A percentile compares a stretch with the other conserved stretches of the same genome.
Evolutionary conservation across 225 moss, liverwort and hornwort species (phyloP).

Genomic region (Rhytidiadelphus loreus): DNA sequence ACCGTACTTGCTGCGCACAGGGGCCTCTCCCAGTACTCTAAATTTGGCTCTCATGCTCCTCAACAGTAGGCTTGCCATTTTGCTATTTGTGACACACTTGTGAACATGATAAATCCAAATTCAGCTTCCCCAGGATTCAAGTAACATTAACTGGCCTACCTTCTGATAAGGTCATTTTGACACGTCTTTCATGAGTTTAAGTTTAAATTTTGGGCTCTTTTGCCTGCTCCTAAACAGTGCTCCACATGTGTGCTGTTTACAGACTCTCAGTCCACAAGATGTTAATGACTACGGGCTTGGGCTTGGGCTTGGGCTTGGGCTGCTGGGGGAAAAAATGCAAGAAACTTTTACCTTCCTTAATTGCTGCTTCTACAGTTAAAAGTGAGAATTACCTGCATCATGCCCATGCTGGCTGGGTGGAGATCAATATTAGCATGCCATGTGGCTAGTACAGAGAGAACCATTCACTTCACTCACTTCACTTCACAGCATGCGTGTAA

Average conservation of each 20-base stretch:
- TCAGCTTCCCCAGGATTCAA: not conserved
- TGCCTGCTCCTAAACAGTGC: not conserved
- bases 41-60: not conserved
- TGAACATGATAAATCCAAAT: not conserved
- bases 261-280: not conserved
- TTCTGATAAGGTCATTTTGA: not conserved
- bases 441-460: not conserved
- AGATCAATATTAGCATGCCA: not conserved
- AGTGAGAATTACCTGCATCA: not conserved
- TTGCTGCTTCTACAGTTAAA: not conserved
- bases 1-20: not conserved
- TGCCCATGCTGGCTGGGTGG: not conserved
- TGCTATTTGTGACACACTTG: not conserved
- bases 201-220: not conserved
- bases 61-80: not conserved
- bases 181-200: not conserved
- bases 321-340: not conserved
- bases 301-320: too few relatives aligned
- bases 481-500: not conserved
- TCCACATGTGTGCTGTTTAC: not conserved
- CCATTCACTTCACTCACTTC: not conserved
- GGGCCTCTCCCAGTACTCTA: not conserved
- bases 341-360: not conserved
- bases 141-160: not conserved
- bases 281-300: too few relatives aligned